phyloP scores from a whole-genome alignment of 2,329 filamentous ascomycete species.

The Colletotrichum sp. region DNA sequence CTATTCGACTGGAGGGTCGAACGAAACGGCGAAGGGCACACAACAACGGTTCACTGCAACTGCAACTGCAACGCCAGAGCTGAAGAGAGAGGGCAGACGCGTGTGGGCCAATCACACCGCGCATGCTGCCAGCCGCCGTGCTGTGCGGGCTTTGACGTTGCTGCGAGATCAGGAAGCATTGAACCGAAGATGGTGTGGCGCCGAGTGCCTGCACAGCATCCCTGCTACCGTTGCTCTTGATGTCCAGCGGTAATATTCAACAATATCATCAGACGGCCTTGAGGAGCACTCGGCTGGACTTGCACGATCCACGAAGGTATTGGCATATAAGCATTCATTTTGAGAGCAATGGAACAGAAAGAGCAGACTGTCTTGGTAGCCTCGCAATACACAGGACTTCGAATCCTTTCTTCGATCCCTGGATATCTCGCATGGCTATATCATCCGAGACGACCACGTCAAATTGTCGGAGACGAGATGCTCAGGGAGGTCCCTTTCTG shows the following conservation, averaged over 20 bases:
- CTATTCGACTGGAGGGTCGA: neutral
- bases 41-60: neutral
- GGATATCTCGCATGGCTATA: neutral
- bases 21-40: neutral
- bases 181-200: neutral
- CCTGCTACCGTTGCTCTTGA: neutral
- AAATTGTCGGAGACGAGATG: neutral
- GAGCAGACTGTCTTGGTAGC: neutral
- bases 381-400: neutral
- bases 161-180: slow-evolving; percentile 8
- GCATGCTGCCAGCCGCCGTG: neutral
- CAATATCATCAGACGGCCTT: neutral
- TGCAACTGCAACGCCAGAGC: neutral
- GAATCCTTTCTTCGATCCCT: neutral
- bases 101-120: neutral
- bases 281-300: neutral
- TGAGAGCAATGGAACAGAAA: neutral
- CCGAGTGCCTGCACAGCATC: neutral
- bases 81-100: neutral
- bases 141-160: neutral
- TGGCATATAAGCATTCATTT: neutral
- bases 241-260: neutral
- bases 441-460: neutral
- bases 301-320: neutral
- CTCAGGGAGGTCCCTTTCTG: neutral